phyloP scores from a whole-genome alignment of 805 yeast species.

The Kregervanrija fluxuum region DNA sequence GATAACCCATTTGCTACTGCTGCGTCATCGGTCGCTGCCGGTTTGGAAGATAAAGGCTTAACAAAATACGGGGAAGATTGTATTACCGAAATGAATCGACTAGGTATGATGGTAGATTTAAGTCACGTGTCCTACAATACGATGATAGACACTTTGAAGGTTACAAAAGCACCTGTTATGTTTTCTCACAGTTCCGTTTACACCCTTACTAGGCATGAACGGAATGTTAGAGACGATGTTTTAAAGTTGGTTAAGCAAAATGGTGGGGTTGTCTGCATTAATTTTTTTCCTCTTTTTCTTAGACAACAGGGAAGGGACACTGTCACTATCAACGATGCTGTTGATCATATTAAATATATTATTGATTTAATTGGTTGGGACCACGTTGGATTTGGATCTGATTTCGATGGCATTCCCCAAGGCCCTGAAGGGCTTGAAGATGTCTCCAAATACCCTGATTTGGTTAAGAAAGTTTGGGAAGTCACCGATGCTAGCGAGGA shows the following conservation, averaged over 20 bases:
- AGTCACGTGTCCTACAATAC: constrained; percentile 46
- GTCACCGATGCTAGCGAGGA: constrained; percentile 35
- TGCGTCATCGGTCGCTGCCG: constrained; percentile 40
- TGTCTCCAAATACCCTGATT: constrained; percentile 47
- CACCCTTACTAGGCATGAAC: constrained; percentile 31
- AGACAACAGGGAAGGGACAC: constrained; percentile 15
- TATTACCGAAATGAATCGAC: constrained; percentile 42
- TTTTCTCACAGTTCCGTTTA: constrained; percentile 46
- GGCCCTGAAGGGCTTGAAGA: constrained; percentile 45
- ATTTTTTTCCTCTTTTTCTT: constrained; percentile 39
- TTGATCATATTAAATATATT: constrained; percentile 37
- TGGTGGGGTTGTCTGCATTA: constrained; percentile 44
- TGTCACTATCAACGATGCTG: constrained; percentile 42
- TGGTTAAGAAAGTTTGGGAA: constrained; percentile 28
- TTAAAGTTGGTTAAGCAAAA: constrained; percentile 32
- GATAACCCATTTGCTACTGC: constrained; percentile 54
- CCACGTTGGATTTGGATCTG: constrained; percentile 47
- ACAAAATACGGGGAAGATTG: constrained; percentile 35
- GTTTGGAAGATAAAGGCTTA: constrained; percentile 38
- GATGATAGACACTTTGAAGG: constrained; percentile 36
- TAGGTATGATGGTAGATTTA: constrained; percentile 49
- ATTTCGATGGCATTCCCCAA: constrained; percentile 44
- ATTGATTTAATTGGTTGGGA: constrained; percentile 44
- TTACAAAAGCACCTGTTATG: constrained; percentile 40
- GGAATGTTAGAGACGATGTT: constrained; percentile 46